Evolutionary conservation across 805 yeast genomes (phyloP), one percentile per base, ranked within the genome.

Genomic region (Ogataea polymorpha): DNA sequence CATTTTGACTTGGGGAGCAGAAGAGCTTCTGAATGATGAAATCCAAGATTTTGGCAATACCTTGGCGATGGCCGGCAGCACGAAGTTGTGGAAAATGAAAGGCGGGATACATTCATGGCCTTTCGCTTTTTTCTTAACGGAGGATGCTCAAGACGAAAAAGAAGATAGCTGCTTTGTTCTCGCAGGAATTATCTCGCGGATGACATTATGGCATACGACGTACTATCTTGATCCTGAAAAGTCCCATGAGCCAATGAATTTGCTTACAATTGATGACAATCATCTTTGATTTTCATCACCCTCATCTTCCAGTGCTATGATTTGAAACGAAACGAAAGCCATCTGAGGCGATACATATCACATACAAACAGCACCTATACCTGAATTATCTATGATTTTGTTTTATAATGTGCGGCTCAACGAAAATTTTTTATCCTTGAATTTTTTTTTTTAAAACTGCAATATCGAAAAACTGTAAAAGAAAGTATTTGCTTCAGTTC

Each of bases 71-170:
- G 52, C 54, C 16, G 65, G 69, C 4, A 48, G 58, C 14, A 55
- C 71, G 9, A 63, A 64, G 35, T 50, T 66, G 11, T 64, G 65
- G 43, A 53, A 56, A 14, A 63, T 60, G 29, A 51, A 50, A 3
- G 58, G 62, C 23, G 67, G 62, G 39, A 52, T 69, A 2, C 80
- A 75, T 44, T 63, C 72, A 14, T 75, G 80, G 79, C 79, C 77
- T 7, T 54, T 75, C 21, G 43, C 69, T 5, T 55, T 60, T 3
- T 67, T 67, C 37, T 59, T 59, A 32, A 55, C 72, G 3, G 79
- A 73, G 35, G 63, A 71, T 32, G 55, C 61, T 4, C 63, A 66
- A 32, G 71, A 67, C 20, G 72, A 66, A 37, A 66, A 74, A 41
- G 72, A 68, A 37, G 67, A 60, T 23, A 71, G 74, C 23, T 53